Percentiles rank a stretch among this genome's conserved stretches.
phyloP scores from a whole-genome alignment of 2,329 filamentous ascomycete genomes.

The Aspergillus fructus region DNA sequence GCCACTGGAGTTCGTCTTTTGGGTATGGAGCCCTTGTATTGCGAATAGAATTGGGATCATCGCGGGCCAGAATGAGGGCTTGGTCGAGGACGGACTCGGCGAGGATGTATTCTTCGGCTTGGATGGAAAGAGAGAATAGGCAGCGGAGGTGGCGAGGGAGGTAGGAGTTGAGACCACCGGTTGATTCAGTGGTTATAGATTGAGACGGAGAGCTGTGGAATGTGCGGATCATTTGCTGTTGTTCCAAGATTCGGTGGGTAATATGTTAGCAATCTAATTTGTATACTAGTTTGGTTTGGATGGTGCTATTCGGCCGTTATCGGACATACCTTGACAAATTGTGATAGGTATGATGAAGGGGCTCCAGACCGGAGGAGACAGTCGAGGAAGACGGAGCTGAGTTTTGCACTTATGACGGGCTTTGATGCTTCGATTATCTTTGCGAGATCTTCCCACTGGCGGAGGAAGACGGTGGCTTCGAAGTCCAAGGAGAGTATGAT shows the following conservation, averaged over 20 bases:
- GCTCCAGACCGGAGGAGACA: slow-evolving; percentile 57
- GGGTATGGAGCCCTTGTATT: slow-evolving; percentile 42
- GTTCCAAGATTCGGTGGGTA: background rate
- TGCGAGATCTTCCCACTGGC: slow-evolving; percentile 66
- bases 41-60: background rate
- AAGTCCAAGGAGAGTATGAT: slow-evolving; percentile 75
- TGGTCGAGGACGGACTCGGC: slow-evolving; percentile 38
- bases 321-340: slow-evolving; percentile 44
- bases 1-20: slow-evolving; percentile 56
- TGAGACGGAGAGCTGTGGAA: slow-evolving; percentile 59
- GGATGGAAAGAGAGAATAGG: slow-evolving; percentile 66
- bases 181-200: background rate
- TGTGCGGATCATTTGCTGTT: slow-evolving; percentile 67
- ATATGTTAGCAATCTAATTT: slow-evolving; percentile 4
- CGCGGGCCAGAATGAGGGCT: slow-evolving; percentile 25
- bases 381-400: slow-evolving; percentile 66
- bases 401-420: slow-evolving; percentile 36
- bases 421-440: slow-evolving; percentile 54
- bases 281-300: background rate
- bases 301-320: background rate
- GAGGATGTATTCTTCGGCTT: slow-evolving; percentile 25
- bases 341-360: slow-evolving; percentile 32
- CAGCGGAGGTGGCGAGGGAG: slow-evolving; percentile 77
- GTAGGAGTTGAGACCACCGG: slow-evolving; percentile 41
- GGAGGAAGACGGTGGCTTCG: slow-evolving; percentile 68